Base-by-base conservation (phyloP, 495 filamentous ascomycete genomes). In the Penicilliopsis zonata region DNA sequence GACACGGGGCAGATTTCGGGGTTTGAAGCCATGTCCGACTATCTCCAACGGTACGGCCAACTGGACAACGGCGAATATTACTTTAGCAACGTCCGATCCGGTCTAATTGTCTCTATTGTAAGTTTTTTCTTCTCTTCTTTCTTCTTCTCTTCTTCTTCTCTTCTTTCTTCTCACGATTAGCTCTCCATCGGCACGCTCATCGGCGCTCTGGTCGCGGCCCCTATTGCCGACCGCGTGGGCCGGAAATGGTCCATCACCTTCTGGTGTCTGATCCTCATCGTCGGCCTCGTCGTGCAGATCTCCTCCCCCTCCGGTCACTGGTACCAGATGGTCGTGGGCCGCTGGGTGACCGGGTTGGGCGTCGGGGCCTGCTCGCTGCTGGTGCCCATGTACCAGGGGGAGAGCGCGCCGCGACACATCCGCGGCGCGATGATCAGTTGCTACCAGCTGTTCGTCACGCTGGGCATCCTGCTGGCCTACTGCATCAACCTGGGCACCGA, bases 361-460 rank as follows among this genome's bases (percentile, higher is more conserved):
- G 76, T 86, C 22, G 80, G 80, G 36, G 68, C 70, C 0, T 69
- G 82, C 33, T 81, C 74, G 3, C 70, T 86, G 10, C 47, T 75
- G 3, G 74, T 85, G 1, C 79, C 79, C 31, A 76, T 84, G 69
- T 84, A 81, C 51, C 74, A 79, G 53, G 70, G 73, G 35, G 79
- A 84, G 52, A 78, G 73, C 32, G 72, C 69, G 10, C 77, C 77
- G 3, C 60, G 63, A 36, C 69, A 76, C 28, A 63, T 84, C 37
- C 74, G 79, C 42, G 78, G 77, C 49, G 60, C 79, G 25, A 62
- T 82, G 38, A 71, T 83, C 34, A 63, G 67, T 69, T 58, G 65
- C 61, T 90, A 93, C 59, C 84, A 92, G 56, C 72, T 92, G 1
- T 86, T 90, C 54, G 82, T 93, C 58, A 88, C 85, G 6, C 55